Percentiles rank a stretch among this genome's conserved stretches.
Conservation (phyloP, 768 basidiomycete species). For the Tulasnella sp. region DNA sequence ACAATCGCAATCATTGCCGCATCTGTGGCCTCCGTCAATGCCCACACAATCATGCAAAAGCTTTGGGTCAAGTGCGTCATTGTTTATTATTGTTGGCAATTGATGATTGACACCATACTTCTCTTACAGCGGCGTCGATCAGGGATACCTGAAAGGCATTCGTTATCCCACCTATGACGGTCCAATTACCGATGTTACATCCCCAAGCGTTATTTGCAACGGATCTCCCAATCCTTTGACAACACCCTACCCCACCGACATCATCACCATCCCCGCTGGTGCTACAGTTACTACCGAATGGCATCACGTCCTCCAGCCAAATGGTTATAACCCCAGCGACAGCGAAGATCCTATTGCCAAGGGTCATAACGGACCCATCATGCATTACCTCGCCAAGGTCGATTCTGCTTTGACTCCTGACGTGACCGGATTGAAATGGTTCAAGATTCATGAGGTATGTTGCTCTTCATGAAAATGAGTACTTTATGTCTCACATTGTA, state of each 20-base stretch:
- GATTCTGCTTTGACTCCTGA: not conserved
- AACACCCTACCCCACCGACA: not conserved
- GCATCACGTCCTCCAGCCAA: not conserved
- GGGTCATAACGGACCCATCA: not conserved
- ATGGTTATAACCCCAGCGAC: constrained; percentile 30
- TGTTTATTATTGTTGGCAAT: too few species aligned
- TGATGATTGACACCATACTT: too few species aligned
- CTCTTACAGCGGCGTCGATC: constrained; percentile 10
- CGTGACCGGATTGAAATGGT: constrained; percentile 1
- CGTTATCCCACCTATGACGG: constrained; percentile 23
- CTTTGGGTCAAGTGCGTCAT: constrained; percentile 6
- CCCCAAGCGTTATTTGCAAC: not conserved
- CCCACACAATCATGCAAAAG: constrained; percentile 38
- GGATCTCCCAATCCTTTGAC: constrained; percentile 31
- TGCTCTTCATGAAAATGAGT: too few species aligned
- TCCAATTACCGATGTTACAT: constrained; percentile 16
- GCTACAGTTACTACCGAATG: not conserved
- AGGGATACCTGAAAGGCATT: constrained; percentile 11
- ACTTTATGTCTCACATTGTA: too few species aligned
- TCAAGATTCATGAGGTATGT: constrained; percentile 19
- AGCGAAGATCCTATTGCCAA: not conserved
- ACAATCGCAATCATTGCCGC: not conserved
- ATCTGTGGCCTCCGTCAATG: constrained; percentile 18
- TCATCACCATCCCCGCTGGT: not conserved
- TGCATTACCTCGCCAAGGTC: constrained; percentile 1